Evolutionary conservation across 2,329 filamentous ascomycete species (phyloP).

Genomic region (Botryotinia narcissicola): DNA sequence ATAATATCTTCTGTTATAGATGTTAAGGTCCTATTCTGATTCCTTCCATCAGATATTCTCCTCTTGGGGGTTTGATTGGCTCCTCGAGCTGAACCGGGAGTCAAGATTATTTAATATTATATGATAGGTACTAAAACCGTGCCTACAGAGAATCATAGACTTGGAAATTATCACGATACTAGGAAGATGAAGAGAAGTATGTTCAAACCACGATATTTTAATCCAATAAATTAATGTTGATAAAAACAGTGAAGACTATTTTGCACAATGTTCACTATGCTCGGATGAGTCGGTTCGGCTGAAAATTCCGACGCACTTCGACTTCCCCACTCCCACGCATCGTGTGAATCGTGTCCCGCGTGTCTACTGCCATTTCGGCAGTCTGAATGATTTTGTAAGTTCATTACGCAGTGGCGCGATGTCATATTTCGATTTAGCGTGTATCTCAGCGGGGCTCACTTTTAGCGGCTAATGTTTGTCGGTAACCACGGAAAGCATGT

Average conservation of each 20-base stretch:
- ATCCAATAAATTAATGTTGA: background rate
- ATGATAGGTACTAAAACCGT: too few relatives aligned
- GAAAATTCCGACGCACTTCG: background rate
- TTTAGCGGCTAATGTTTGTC: background rate
- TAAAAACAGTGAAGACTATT: background rate
- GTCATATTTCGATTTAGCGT: background rate
- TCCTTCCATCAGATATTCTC: background rate
- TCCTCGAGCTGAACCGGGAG: background rate
- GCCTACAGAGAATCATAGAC: too few relatives aligned
- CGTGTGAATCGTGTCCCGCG: background rate
- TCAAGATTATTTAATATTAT: too few relatives aligned
- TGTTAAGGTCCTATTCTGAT: background rate
- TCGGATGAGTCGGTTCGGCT: background rate
- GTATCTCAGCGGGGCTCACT: background rate
- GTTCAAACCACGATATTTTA: background rate
- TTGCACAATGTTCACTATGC: background rate
- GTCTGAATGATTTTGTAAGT: background rate
- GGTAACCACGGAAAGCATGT: background rate
- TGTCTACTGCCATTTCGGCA: background rate
- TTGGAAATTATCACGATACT: too few relatives aligned
- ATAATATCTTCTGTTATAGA: background rate
- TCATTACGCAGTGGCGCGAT: background rate
- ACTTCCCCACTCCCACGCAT: background rate
- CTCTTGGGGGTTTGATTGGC: background rate
- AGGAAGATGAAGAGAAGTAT: too few relatives aligned